Conservation (phyloP, 163 green algal species). For the Chlamydomonas reinhardtii region DNA sequence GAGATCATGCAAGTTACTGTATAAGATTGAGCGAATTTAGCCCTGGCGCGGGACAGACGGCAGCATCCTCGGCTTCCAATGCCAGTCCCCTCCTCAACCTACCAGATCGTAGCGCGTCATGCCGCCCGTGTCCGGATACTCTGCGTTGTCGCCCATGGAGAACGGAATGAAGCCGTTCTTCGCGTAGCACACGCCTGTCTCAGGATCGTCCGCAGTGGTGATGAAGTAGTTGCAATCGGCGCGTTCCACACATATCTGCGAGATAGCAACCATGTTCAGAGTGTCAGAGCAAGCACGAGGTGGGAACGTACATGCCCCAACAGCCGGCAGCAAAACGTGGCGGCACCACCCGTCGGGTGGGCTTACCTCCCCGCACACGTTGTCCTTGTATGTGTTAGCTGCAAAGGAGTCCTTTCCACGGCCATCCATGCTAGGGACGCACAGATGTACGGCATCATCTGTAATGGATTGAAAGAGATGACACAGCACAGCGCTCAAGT, state of each 20-base stretch:
- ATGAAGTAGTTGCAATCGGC: neutral
- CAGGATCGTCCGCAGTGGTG: neutral
- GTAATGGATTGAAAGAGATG: too few relatives aligned
- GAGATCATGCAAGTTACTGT: too few relatives aligned
- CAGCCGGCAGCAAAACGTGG: too few relatives aligned
- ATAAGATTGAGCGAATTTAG: too few relatives aligned
- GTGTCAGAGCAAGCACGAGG: too few relatives aligned
- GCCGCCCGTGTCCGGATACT: neutral
- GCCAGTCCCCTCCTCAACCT: too few relatives aligned
- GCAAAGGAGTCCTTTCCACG: neutral
- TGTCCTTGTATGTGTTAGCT: neutral
- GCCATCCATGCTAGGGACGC: neutral
- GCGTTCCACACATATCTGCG: neutral
- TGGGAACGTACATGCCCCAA: too few relatives aligned
- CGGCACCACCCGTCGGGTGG: too few relatives aligned
- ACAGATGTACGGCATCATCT: neutral
- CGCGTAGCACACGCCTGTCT: neutral
- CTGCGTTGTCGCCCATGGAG: neutral
- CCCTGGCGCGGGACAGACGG: too few relatives aligned
- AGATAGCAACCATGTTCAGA: too few relatives aligned
- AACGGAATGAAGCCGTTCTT: neutral
- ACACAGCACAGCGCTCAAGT: too few relatives aligned
- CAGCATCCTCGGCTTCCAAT: too few relatives aligned
- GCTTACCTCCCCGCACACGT: neutral
- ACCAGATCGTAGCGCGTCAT: neutral